phyloP scores from a whole-genome alignment of 441 rosid species.

The Populus tomentosa region DNA sequence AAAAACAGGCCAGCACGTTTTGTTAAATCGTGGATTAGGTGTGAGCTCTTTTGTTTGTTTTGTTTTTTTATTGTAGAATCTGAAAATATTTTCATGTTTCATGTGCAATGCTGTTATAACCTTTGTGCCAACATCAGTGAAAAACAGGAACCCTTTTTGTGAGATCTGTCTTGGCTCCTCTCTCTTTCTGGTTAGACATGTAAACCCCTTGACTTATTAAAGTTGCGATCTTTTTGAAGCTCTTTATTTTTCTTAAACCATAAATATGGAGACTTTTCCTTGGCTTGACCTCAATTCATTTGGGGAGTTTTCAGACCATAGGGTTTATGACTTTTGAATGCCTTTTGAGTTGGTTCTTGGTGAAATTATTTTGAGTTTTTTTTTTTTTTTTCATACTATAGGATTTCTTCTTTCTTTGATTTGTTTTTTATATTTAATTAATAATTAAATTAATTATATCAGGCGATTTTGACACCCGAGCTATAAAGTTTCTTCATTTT shows the following conservation, averaged over 20 bases:
- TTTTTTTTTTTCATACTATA: not conserved
- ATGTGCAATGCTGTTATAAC: constrained; percentile 15
- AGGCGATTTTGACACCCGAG: constrained; percentile 31
- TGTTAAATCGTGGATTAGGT: constrained; percentile 21
- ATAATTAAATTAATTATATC: not conserved
- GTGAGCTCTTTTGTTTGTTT: not conserved
- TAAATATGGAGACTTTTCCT: not conserved
- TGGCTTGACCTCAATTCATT: not conserved
- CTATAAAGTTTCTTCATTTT: constrained; percentile 10
- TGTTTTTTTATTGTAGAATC: not conserved
- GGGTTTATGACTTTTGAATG: not conserved
- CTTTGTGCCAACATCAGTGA: not conserved
- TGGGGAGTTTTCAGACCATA: not conserved
- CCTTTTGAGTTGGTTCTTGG: not conserved
- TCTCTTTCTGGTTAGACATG: constrained; percentile 17
- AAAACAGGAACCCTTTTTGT: constrained; percentile 2
- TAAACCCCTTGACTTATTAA: constrained; percentile 5
- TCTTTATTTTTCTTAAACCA: not conserved
- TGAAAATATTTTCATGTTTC: not conserved
- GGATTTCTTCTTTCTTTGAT: not conserved
- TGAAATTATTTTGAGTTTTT: not conserved
- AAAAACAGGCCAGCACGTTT: not conserved
- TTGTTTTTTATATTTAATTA: no score
- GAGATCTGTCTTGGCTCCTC: constrained; percentile 10
- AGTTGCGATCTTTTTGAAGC: not conserved